Conservation (phyloP, 768 basidiomycete species). For the Nidula microcarpa region DNA sequence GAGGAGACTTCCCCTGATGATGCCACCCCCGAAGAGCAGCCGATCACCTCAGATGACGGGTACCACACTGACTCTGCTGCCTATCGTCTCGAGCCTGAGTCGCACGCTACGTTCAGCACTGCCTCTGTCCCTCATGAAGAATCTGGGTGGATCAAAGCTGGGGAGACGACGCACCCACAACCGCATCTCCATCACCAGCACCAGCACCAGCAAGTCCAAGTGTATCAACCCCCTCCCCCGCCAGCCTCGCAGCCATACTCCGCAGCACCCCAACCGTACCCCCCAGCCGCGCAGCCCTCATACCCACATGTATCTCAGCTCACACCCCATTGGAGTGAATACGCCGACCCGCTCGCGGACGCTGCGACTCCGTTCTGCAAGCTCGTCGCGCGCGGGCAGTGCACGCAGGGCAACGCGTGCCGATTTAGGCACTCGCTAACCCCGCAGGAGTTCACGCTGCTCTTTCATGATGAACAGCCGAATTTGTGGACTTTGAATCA, state of each 20-base stretch:
- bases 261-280: not conserved
- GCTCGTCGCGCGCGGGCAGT: constrained; percentile 30
- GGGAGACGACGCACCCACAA: no score
- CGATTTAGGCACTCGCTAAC: constrained; percentile 37
- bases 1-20: not conserved
- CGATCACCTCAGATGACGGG: not conserved
- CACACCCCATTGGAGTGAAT: constrained; percentile 37
- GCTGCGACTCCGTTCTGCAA: constrained; percentile 33
- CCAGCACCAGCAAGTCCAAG: not conserved
- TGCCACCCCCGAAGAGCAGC: not conserved
- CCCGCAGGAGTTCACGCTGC: constrained; percentile 28
- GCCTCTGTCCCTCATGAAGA: no score
- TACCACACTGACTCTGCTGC: no score
- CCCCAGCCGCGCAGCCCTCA: not conserved
- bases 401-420: constrained; percentile 26
- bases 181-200: no score
- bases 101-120: no score
- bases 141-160: no score
- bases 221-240: not conserved
- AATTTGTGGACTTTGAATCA: constrained; percentile 20
- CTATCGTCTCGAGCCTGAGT: no score
- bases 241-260: not conserved
- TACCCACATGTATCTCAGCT: constrained; percentile 17
- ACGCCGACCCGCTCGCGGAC: constrained; percentile 35
- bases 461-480: constrained; percentile 37